Conservation (phyloP, 352 stramenopile genomes). For the Vaucheria bursata region DNA sequence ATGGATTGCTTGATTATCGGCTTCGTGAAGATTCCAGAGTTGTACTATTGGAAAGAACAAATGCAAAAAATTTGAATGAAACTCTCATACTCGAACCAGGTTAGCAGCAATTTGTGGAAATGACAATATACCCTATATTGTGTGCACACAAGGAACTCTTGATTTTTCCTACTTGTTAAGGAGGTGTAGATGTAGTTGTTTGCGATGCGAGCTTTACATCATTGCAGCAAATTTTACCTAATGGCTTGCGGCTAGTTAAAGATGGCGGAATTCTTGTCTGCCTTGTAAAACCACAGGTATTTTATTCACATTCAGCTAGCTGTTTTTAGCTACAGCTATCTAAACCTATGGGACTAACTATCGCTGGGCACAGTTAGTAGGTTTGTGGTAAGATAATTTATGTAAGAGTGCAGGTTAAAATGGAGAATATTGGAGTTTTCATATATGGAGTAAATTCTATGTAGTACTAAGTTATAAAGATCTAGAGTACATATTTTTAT, state of each 20-base stretch:
- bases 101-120: neutral
- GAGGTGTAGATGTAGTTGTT: slow-evolving; percentile 7
- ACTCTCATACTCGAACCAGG: neutral
- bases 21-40: neutral
- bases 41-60: slow-evolving; percentile 12
- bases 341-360: too few relatives aligned
- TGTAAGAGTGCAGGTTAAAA: too few relatives aligned
- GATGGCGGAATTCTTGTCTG: neutral
- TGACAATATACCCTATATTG: neutral
- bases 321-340: too few relatives aligned
- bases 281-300: slow-evolving; percentile 8
- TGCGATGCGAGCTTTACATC: slow-evolving; percentile 16
- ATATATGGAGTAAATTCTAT: too few relatives aligned
- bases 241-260: slow-evolving; percentile 1
- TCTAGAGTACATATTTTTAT: too few relatives aligned
- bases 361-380: too few relatives aligned
- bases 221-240: neutral
- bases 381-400: too few relatives aligned
- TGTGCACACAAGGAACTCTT: neutral
- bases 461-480: too few relatives aligned
- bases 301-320: too few relatives aligned
- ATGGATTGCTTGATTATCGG: slow-evolving; percentile 11
- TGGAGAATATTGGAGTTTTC: too few relatives aligned
- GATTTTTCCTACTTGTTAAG: neutral
- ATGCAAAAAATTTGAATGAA: slow-evolving; percentile 5